phyloP scores from a whole-genome alignment of 768 basidiomycete species.

The Neoboletus magnificus region DNA sequence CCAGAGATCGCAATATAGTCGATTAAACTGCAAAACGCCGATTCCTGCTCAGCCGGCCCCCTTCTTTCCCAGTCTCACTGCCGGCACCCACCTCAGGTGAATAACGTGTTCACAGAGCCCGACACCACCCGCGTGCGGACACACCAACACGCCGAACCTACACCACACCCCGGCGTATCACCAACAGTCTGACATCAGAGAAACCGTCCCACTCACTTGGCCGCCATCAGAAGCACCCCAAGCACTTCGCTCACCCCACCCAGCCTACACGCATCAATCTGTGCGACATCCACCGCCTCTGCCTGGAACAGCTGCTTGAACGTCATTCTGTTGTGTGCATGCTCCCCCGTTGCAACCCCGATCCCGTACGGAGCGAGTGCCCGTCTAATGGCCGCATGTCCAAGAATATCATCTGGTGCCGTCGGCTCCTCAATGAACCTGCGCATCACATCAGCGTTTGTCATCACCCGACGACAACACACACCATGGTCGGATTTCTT shows the following conservation, averaged over 20 bases:
- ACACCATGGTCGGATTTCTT: constrained; percentile 52
- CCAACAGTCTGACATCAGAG: not conserved
- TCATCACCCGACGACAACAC: not conserved
- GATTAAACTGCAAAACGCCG: constrained; percentile 56
- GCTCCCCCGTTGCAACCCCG: constrained; percentile 92
- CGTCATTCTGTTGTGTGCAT: constrained; percentile 91
- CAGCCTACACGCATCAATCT: constrained; percentile 85
- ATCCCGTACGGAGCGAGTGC: constrained; percentile 77
- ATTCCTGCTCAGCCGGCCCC: not conserved
- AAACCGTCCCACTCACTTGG: constrained; percentile 52
- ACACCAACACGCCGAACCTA: constrained; percentile 81
- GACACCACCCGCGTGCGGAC: constrained; percentile 91
- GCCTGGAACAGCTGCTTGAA: constrained; percentile 93
- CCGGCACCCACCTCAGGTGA: constrained; percentile 55
- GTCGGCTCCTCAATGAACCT: constrained; percentile 96
- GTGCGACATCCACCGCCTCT: constrained; percentile 86
- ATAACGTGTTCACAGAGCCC: constrained; percentile 92
- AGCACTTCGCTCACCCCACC: constrained; percentile 91
- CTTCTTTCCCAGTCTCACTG: not conserved
- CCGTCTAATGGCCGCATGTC: constrained; percentile 76
- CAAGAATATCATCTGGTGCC: constrained; percentile 86
- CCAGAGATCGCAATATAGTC: constrained; percentile 90
- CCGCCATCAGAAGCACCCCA: constrained; percentile 84
- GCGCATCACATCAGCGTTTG: constrained; percentile 2
- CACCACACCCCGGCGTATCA: not conserved